Conservation (phyloP, 257 asterid genomes). For the Cynanchum wilfordii region DNA sequence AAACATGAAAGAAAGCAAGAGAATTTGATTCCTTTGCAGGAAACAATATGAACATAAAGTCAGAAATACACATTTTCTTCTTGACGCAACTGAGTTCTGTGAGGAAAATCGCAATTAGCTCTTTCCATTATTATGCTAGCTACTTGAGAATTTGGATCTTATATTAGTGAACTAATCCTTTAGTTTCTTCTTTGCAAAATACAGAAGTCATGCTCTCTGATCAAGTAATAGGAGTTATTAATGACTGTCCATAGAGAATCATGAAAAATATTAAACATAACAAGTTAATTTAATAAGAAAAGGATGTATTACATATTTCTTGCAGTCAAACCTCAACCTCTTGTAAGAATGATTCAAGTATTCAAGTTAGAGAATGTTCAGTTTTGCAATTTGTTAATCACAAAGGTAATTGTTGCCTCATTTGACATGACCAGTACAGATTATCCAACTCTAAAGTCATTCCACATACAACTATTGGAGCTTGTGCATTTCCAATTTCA, state of each 20-base stretch:
- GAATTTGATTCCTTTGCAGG: neutral
- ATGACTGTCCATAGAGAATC: neutral
- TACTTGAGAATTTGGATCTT: neutral
- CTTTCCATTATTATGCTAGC: neutral
- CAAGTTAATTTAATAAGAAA: neutral
- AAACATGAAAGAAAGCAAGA: neutral
- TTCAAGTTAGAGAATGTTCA: neutral
- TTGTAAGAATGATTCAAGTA: neutral
- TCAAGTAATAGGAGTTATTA: neutral
- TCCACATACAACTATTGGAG: neutral
- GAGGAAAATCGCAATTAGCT: neutral
- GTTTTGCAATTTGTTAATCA: neutral
- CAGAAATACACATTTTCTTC: neutral
- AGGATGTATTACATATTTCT: neutral
- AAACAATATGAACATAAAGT: neutral
- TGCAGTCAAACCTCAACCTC: neutral
- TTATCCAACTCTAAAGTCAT: neutral
- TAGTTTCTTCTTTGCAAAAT: neutral
- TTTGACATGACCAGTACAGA: neutral
- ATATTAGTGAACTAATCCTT: neutral
- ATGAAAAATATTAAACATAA: neutral
- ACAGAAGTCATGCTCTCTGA: neutral
- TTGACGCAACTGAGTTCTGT: neutral
- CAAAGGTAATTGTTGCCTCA: neutral
- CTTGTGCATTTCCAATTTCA: neutral